phyloP scores from a whole-genome alignment of 768 basidiomycete species.

The Daedaleopsis nitida region DNA sequence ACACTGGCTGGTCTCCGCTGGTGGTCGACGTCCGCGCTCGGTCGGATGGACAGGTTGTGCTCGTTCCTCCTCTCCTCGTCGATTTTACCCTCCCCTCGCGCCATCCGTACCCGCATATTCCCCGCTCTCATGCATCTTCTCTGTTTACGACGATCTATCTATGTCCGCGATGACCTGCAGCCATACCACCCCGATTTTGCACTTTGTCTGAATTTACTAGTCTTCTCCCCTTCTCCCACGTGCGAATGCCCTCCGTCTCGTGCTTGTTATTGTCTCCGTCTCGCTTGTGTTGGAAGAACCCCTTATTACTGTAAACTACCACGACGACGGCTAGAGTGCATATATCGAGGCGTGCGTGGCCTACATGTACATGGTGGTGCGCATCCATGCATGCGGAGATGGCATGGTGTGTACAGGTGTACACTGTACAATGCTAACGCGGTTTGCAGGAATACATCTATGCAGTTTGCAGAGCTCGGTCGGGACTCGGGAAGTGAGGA shows the following conservation, averaged over 20 bases:
- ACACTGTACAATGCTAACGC: conserved; percentile 8
- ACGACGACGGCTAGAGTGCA: conserved; percentile 27
- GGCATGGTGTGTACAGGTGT: background rate
- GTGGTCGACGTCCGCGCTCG: conserved; percentile 5
- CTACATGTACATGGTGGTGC: conserved; percentile 12
- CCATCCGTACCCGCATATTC: conserved; percentile 7
- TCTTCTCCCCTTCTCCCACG: conserved; percentile 5
- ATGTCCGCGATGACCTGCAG: background rate
- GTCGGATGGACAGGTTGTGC: conserved; percentile 7
- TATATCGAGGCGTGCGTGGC: conserved; percentile 17
- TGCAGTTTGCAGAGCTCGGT: too few relatives aligned
- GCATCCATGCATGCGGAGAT: conserved; percentile 13
- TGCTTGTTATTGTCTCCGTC: conserved; percentile 16
- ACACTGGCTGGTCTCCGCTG: background rate
- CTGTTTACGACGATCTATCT: conserved; percentile 7
- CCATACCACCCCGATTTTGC: conserved; percentile 4
- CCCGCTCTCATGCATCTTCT: conserved; percentile 23
- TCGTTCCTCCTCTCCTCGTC: background rate
- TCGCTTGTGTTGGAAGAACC: conserved; percentile 21
- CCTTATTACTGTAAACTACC: conserved; percentile 30
- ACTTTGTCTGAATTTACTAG: conserved; percentile 3
- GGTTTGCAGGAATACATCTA: background rate
- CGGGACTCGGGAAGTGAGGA: background rate
- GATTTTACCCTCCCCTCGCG: background rate
- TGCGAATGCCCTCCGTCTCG: conserved; percentile 6